Conservation (phyloP, 495 filamentous ascomycete genomes). For the Podospora appendiculata region DNA sequence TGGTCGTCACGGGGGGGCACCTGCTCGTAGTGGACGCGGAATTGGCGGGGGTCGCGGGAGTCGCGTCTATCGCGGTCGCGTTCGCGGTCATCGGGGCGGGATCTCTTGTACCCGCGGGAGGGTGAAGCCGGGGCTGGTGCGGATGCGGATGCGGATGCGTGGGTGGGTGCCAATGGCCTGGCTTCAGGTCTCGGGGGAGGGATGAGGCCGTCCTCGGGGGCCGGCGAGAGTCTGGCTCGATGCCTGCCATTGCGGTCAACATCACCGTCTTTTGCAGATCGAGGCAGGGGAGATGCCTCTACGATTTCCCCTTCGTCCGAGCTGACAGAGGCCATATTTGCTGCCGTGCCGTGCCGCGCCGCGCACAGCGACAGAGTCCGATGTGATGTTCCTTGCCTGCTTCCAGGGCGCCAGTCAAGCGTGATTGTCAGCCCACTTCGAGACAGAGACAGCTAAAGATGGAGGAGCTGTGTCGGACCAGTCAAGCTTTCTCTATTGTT, state of each 20-base stretch:
- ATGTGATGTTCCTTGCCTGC: neutral
- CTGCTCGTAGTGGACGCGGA: constrained; percentile 55
- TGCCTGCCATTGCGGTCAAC: constrained; percentile 64
- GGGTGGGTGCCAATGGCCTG: constrained; percentile 4
- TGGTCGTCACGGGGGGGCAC: constrained; percentile 1
- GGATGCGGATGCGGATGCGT: constrained; percentile 32
- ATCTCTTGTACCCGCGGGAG: constrained; percentile 58
- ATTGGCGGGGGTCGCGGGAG: constrained; percentile 46
- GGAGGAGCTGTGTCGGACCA: neutral
- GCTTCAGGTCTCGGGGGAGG: no score
- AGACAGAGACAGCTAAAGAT: neutral
- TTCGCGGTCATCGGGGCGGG: constrained; percentile 52
- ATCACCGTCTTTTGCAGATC: constrained; percentile 41
- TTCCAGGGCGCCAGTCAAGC: no score
- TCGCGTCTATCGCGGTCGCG: neutral
- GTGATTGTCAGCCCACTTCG: neutral
- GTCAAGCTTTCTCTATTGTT: neutral
- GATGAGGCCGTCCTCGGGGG: no score
- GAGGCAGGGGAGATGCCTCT: constrained; percentile 56
- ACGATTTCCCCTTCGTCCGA: constrained; percentile 84
- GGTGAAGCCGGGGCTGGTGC: constrained; percentile 9
- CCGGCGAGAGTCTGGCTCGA: constrained; percentile 62
- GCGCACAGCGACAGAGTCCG: neutral
- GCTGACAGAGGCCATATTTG: constrained; percentile 31
- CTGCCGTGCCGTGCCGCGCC: neutral